Base-by-base conservation (phyloP, 2,329 filamentous ascomycete genomes). In the Fusarium sp. region DNA sequence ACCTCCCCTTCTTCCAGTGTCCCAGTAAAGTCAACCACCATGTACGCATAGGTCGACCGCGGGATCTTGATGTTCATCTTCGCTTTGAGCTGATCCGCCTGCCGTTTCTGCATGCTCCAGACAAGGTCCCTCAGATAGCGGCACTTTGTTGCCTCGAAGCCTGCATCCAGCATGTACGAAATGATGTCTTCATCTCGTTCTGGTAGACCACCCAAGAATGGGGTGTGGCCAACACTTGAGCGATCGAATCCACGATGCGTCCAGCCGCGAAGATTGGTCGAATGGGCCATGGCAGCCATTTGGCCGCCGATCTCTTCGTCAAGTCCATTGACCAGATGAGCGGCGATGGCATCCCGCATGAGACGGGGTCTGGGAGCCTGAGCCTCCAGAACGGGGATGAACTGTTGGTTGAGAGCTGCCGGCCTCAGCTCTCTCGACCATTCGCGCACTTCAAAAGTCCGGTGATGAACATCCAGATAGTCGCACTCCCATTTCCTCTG, bases 401-500 rank as follows among this genome's bases (percentile, higher is more conserved):
- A 88, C 27, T 92, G 90, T 1, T 86, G 79, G 71, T 93, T 92
- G 0, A 94, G 79, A 0, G 82, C 80, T 0, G 89, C 87, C 0
- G 86, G 78, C 11, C 76, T 67, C 4, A 75, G 29, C 33, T 77
- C 72, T 14, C 60, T 71, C 1, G 78, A 61, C 70, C 72, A 79
- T 20, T 81, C 82, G 4, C 85, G 81, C 5, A 93, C 83, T 68
- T 93, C 90, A 23, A 94, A 88, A 0, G 88, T 91, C 2, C 89
- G 82, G 46, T 91, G 83, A 34, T 83, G 58, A 64, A 75, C 66
- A 7, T 87, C 83, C 0, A 74, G 36, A 25, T 83, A 83, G 33
- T 86, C 81, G 25, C 83, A 85, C 0, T 82, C 64, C 83, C 91
- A 93, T 72, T 95, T 95, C 1, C 84, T 78, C 64, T 95, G 92